These are phyloP conservation scores for Ogataea zsoltii DNA, from an alignment of 805 yeast species.

Conservation along the genomic window DNA sequence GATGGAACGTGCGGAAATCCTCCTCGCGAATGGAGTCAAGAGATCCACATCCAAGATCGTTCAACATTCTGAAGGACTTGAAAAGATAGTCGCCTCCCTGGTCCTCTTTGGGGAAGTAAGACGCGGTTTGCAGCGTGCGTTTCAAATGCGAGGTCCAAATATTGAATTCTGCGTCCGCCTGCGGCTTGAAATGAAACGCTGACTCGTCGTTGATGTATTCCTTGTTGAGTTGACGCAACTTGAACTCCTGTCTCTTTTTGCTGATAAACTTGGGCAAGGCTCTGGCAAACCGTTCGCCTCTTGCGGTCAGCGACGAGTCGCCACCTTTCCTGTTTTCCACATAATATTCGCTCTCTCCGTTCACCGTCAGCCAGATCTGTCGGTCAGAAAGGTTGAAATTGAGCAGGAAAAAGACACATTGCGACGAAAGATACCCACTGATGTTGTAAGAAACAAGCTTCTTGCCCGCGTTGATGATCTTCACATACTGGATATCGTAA, in stretches of 20 bases:
- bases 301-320: slow-evolving; percentile 31
- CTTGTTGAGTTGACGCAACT: slow-evolving; percentile 34
- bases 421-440: slow-evolving; percentile 57
- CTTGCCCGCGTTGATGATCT: slow-evolving; percentile 63
- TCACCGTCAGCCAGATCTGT: slow-evolving; percentile 39
- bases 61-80: slow-evolving; percentile 36
- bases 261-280: slow-evolving; percentile 37
- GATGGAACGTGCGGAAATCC: slow-evolving; percentile 29
- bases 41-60: slow-evolving; percentile 38
- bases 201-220: slow-evolving; percentile 34
- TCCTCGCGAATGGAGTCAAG: slow-evolving; percentile 34
- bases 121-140: slow-evolving; percentile 35
- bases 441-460: slow-evolving; percentile 57
- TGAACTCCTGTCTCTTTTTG: slow-evolving; percentile 37
- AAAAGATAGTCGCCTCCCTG: slow-evolving; percentile 26
- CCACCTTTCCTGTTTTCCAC: slow-evolving; percentile 33
- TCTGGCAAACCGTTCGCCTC: slow-evolving; percentile 35
- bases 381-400: slow-evolving; percentile 40
- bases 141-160: slow-evolving; percentile 37
- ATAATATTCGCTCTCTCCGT: slow-evolving; percentile 35
- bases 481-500: slow-evolving; percentile 55
- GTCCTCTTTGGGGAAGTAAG: slow-evolving; percentile 31
- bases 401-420: slow-evolving; percentile 53
- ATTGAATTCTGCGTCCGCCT: slow-evolving; percentile 31
- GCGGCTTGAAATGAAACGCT: slow-evolving; percentile 20